Percentiles rank a stretch among this genome's conserved stretches.
These are phyloP conservation scores for Wickerhamiella parazyma DNA, from an alignment of 805 yeast species.

Conservation along the genomic window DNA sequence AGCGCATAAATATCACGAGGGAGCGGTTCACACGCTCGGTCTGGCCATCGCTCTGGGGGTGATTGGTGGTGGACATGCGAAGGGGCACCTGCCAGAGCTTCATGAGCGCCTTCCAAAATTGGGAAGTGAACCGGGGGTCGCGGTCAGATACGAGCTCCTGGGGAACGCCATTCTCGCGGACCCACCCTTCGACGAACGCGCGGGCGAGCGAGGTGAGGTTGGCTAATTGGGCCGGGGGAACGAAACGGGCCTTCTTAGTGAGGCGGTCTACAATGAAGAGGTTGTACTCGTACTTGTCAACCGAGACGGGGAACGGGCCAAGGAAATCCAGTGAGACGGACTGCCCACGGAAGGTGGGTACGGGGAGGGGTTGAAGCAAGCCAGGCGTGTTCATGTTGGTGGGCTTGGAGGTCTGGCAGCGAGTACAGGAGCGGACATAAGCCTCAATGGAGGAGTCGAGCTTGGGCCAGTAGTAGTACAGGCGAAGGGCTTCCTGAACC, in stretches of 20 bases:
- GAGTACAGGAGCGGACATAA: neutral
- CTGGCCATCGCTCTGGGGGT: too few relatives aligned
- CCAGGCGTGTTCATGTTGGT: neutral
- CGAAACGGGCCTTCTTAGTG: slow-evolving; percentile 2
- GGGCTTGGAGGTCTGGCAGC: neutral
- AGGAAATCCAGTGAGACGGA: slow-evolving; percentile 1
- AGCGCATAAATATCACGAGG: too few relatives aligned
- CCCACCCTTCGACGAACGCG: neutral
- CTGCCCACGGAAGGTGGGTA: neutral
- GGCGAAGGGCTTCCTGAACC: neutral
- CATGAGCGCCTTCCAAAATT: slow-evolving; percentile 1
- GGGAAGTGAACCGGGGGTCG: neutral
- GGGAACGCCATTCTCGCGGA: neutral
- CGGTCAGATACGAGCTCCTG: neutral
- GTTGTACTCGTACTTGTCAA: neutral
- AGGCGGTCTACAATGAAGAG: slow-evolving; percentile 2
- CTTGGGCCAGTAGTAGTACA: neutral
- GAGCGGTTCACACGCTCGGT: too few relatives aligned
- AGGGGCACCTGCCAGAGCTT: too few relatives aligned
- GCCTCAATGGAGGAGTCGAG: neutral
- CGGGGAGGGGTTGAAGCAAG: neutral
- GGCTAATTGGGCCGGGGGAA: neutral
- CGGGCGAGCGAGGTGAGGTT: neutral
- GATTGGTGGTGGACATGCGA: too few relatives aligned
- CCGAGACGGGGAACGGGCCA: neutral